A percentile compares a stretch with the other conserved stretches of the same genome.
These are phyloP conservation scores for Chlamydomonas incerta DNA, from an alignment of 139 green algal species.

Conservation along the genomic window DNA sequence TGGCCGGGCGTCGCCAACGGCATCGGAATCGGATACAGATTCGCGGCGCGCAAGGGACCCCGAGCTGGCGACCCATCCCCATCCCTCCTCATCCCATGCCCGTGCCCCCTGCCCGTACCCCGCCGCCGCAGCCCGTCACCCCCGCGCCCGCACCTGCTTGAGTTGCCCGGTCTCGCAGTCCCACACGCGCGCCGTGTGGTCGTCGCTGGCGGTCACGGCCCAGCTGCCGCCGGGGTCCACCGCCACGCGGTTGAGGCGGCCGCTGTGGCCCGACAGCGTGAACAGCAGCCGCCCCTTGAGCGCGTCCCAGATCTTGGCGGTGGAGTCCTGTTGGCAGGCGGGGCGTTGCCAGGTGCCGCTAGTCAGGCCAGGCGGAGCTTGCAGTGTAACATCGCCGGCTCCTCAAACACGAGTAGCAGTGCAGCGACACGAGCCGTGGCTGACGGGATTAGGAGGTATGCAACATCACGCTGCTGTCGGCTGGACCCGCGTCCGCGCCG, in stretches of 20 bases:
- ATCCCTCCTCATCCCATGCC: background rate
- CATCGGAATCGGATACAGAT: no score
- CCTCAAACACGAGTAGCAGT: no score
- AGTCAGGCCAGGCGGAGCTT: no score
- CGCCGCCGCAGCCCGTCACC: background rate
- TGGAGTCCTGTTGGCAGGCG: constrained; percentile 68
- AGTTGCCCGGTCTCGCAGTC: constrained; percentile 52
- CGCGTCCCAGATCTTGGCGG: constrained; percentile 74
- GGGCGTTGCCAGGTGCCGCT: no score
- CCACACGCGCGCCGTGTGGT: constrained; percentile 82
- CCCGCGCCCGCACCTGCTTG: constrained; percentile 44
- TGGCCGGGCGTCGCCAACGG: background rate
- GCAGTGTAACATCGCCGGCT: no score
- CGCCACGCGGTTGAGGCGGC: constrained; percentile 44
- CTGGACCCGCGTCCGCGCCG: no score
- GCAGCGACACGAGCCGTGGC: no score
- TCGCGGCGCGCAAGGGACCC: no score
- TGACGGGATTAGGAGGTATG: no score
- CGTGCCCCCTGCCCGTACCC: background rate
- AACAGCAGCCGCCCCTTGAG: constrained; percentile 56
- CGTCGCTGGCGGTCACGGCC: constrained; percentile 75
- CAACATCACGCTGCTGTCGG: no score
- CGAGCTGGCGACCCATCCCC: background rate
- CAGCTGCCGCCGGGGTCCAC: constrained; percentile 52
- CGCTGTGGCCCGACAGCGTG: constrained; percentile 61